phyloP scores from a whole-genome alignment of 1,284 basidiomycete genomes.

The Pterulicium gracile region DNA sequence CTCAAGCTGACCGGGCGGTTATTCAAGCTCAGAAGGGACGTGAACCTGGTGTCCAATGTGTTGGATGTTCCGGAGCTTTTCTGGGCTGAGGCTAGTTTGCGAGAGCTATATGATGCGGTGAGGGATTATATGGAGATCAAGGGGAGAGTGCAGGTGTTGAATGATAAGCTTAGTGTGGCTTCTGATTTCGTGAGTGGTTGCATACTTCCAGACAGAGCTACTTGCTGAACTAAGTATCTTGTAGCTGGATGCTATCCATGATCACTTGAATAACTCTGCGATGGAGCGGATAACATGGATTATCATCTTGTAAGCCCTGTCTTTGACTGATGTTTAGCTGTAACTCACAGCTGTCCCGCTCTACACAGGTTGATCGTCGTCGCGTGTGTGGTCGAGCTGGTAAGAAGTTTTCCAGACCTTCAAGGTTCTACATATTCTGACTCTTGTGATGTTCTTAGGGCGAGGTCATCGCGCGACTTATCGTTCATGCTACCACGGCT shows the following conservation, averaged over 20 bases:
- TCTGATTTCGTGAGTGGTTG: conserved; percentile 67
- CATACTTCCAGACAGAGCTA: conserved; percentile 6
- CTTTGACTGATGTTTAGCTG: too few species aligned
- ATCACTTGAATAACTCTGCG: conserved; percentile 83
- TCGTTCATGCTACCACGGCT: conserved; percentile 3
- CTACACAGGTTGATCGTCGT: conserved; percentile 72
- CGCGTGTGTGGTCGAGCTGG: conserved; percentile 76
- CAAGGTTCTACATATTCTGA: not conserved
- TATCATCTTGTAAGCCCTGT: conserved; percentile 66
- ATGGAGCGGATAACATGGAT: conserved; percentile 96
- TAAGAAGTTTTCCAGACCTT: too few species aligned
- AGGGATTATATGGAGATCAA: conserved; percentile 93
- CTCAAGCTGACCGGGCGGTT: conserved; percentile 80
- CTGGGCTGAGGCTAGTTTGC: conserved; percentile 88
- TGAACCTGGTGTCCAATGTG: conserved; percentile 91
- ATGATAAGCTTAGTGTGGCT: conserved; percentile 82
- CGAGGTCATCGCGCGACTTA: conserved; percentile 1
- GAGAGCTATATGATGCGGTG: conserved; percentile 87
- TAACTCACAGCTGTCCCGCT: too few species aligned
- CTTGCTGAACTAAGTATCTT: conserved; percentile 8
- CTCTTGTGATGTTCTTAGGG: not conserved
- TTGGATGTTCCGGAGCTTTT: conserved; percentile 92
- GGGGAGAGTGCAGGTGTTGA: conserved; percentile 75
- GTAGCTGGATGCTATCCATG: conserved; percentile 89
- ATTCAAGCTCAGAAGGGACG: conserved; percentile 84